Percentiles rank a stretch among this genome's conserved stretches.
phyloP scores from a whole-genome alignment of 192 early-diverging fungal genomes.

The Chytriomyces sp. region DNA sequence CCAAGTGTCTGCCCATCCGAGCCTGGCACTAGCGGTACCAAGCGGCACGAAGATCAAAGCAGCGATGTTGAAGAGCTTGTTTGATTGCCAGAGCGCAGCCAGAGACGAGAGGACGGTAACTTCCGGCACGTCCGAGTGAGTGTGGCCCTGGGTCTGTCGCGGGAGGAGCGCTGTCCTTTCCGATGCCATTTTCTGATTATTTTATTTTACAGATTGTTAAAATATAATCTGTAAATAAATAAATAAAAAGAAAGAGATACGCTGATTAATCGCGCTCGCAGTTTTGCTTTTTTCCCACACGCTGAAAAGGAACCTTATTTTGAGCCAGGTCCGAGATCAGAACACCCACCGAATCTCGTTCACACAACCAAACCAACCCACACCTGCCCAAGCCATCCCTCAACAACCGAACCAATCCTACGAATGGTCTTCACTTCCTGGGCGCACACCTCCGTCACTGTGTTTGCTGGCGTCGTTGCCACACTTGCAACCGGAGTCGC shows the following conservation, averaged over 20 bases:
- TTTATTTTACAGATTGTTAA: not conserved
- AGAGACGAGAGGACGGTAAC: conserved; percentile 34
- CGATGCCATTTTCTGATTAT: not conserved
- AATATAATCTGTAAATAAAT: too few relatives aligned
- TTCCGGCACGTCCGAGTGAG: not conserved
- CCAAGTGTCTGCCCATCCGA: conserved; percentile 69
- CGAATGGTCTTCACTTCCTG: not conserved
- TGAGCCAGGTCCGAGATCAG: too few relatives aligned
- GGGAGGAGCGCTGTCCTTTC: not conserved
- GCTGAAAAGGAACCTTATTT: too few relatives aligned
- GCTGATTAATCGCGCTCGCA: too few relatives aligned
- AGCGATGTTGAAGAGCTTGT: conserved; percentile 56
- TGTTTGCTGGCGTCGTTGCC: conserved; percentile 42
- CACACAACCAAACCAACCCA: too few relatives aligned
- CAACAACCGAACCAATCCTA: not conserved
- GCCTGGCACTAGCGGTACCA: conserved; percentile 67
- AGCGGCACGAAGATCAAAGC: conserved; percentile 80
- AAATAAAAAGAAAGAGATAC: too few relatives aligned
- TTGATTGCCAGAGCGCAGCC: conserved; percentile 13
- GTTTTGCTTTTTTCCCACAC: too few relatives aligned
- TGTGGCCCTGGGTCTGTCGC: not conserved
- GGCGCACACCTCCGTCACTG: not conserved
- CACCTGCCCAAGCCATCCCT: too few relatives aligned
- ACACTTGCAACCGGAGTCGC: conserved; percentile 47
- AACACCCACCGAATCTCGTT: too few relatives aligned